Conservation (phyloP, 2,329 filamentous ascomycete genomes). For the Stemphylium vesicarium region DNA sequence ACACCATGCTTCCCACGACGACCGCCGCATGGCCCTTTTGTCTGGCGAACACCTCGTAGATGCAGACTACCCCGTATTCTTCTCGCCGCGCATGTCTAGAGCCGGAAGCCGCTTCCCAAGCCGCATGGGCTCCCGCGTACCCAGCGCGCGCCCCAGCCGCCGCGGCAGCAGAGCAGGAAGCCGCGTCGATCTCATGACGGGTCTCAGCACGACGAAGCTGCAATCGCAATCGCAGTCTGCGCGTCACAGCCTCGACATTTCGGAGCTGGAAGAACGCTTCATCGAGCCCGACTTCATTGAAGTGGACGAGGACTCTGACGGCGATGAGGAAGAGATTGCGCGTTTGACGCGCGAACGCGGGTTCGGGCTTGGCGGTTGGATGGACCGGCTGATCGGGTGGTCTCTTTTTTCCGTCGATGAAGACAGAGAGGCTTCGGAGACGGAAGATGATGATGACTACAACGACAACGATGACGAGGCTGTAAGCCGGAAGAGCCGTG, state of each 20-base stretch:
- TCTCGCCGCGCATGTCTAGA: constrained; percentile 39
- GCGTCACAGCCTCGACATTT: constrained; percentile 41
- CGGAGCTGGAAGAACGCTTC: constrained; percentile 31
- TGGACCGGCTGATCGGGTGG: constrained; percentile 65
- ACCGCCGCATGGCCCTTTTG: constrained; percentile 34
- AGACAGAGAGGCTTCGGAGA: constrained; percentile 46
- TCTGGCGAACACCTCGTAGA: constrained; percentile 45
- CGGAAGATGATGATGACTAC: constrained; percentile 27
- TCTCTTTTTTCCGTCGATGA: constrained; percentile 62
- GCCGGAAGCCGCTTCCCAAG: constrained; percentile 46
- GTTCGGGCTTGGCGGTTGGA: constrained; percentile 62
- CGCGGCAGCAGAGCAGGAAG: constrained; percentile 45
- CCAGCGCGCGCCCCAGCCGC: constrained; percentile 48
- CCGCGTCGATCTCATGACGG: constrained; percentile 47
- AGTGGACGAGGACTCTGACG: constrained; percentile 48
- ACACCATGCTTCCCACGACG: constrained; percentile 21
- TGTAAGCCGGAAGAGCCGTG: neutral
- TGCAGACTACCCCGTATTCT: constrained; percentile 41
- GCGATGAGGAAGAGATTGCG: constrained; percentile 62
- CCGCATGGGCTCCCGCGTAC: constrained; percentile 47
- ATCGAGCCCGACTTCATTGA: constrained; percentile 60
- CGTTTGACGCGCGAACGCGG: constrained; percentile 58
- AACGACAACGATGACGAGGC: constrained; percentile 39
- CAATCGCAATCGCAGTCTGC: constrained; percentile 17
- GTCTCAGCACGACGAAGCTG: constrained; percentile 19